Conservation (phyloP, 148 eudicot species). For the Tetragonia tetragonoides region DNA sequence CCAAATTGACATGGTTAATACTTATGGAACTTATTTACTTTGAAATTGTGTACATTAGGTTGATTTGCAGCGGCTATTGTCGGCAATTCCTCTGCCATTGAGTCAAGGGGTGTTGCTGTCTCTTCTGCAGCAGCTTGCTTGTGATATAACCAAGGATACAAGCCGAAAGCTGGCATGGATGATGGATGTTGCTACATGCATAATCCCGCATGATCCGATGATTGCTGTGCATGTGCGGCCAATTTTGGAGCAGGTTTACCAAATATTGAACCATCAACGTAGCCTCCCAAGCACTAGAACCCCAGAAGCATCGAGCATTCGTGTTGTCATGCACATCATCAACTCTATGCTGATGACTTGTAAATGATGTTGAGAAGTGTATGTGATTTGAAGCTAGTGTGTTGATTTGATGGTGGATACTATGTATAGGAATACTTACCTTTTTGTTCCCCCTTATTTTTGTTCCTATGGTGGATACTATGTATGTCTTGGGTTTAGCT, state of each 20-base stretch:
- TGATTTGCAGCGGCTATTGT: conserved; percentile 59
- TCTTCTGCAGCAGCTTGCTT: conserved; percentile 92
- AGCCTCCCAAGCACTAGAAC: conserved; percentile 51
- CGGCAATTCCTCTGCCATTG: conserved; percentile 58
- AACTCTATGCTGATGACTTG: conserved; percentile 75
- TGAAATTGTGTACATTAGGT: conserved; percentile 40
- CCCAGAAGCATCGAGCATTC: conserved; percentile 57
- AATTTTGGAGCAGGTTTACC: conserved; percentile 90
- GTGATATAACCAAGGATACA: conserved; percentile 69
- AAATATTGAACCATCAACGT: conserved; percentile 75
- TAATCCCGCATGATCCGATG: conserved; percentile 74
- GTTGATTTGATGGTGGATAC: conserved; percentile 29
- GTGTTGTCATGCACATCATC: conserved; percentile 73
- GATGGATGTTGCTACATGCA: conserved; percentile 72
- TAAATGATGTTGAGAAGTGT: conserved; percentile 41
- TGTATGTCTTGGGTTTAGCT: conserved; percentile 18
- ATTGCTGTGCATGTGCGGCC: conserved; percentile 78
- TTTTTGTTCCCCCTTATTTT: neutral
- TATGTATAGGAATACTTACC: conserved; percentile 22
- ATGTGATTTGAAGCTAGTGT: conserved; percentile 1
- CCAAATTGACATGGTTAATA: neutral
- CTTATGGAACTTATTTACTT: neutral
- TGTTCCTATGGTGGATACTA: conserved; percentile 2
- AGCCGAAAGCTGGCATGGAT: conserved; percentile 71
- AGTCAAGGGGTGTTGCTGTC: conserved; percentile 92